Evolutionary conservation across 805 yeast genomes (phyloP), one percentile per base, ranked within the genome.

Genomic region (Ogataea pilisensis): DNA sequence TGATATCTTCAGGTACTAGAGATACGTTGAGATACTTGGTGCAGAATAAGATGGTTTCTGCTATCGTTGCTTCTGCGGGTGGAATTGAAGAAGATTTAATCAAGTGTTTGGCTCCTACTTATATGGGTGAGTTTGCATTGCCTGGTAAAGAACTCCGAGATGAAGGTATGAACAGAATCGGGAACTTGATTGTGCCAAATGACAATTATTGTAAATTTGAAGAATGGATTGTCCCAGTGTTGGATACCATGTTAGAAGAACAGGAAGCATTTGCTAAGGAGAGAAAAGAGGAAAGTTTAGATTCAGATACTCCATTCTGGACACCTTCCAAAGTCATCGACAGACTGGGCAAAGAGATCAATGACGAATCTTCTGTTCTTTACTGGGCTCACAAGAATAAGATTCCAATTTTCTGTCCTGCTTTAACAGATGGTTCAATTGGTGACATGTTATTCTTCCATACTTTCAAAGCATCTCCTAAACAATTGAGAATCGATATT

Each of bases 381-480:
- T 93, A 91, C 67, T 95, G 99, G 98, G 96, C 97, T 25, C 95
- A 93, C 70, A 91, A 93, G 68, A 93, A 93, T 70, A 68, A 89
- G 57, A 93, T 93, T 46, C 99, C 99, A 14, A 78, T 93, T 30
- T 93, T 93, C 67, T 93, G 98, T 65, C 99, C 99, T 17, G 93
- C 98, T 2, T 70, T 93, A 43, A 93, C 99, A 5, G 99, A 93
- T 67, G 99, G 99, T 17, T 88, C 96, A 34, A 85, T 93, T 55
- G 99, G 99, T 51, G 99, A 93, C 61, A 93, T 93, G 99, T 76
- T 93, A 45, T 93, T 93, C 62, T 93, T 93, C 85, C 98, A 93
- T 66, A 91, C 99, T 14, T 93, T 89, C 76, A 89, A 88, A 65
- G 76, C 96, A 1, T 83, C 95, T 33, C 97, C 97, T 34, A 80